Conservation (phyloP, 345 rosid genomes). For the Syzygium aqueum region DNA sequence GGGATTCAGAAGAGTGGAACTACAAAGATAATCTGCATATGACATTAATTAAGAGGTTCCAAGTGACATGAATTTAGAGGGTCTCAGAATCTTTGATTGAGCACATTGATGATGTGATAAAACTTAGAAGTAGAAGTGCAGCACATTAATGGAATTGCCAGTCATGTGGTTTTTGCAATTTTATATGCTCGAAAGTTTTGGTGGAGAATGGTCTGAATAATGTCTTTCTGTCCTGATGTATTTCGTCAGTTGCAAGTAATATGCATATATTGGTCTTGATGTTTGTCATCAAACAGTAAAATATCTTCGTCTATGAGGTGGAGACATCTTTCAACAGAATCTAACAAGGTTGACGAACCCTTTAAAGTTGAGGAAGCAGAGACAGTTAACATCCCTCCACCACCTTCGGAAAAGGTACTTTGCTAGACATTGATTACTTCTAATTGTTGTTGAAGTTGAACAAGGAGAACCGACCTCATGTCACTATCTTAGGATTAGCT, state of each 20-base stretch:
- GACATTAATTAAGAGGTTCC: neutral
- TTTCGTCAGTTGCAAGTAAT: neutral
- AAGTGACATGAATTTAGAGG: neutral
- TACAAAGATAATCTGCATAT: neutral
- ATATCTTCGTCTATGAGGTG: conserved; percentile 21
- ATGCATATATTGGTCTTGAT: neutral
- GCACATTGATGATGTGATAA: neutral
- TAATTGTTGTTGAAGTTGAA: neutral
- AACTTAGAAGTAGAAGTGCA: neutral
- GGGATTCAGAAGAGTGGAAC: neutral
- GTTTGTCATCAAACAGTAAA: conserved; percentile 18
- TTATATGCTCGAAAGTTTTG: neutral
- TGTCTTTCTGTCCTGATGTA: neutral
- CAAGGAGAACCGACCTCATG: neutral
- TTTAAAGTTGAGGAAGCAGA: conserved; percentile 86
- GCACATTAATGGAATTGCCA: neutral
- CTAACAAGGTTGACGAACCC: conserved; percentile 70
- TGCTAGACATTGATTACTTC: neutral
- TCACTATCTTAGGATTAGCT: neutral
- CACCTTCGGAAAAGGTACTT: conserved; percentile 72
- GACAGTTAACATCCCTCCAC: conserved; percentile 71
- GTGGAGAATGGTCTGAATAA: neutral
- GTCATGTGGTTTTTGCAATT: neutral
- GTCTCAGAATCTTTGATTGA: neutral
- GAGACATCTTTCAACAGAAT: conserved; percentile 59